A percentile compares a stretch with the other conserved stretches of the same genome.
Evolutionary conservation across 441 rosid genomes (phyloP).

Genomic region (Gossypium gossypioides): DNA sequence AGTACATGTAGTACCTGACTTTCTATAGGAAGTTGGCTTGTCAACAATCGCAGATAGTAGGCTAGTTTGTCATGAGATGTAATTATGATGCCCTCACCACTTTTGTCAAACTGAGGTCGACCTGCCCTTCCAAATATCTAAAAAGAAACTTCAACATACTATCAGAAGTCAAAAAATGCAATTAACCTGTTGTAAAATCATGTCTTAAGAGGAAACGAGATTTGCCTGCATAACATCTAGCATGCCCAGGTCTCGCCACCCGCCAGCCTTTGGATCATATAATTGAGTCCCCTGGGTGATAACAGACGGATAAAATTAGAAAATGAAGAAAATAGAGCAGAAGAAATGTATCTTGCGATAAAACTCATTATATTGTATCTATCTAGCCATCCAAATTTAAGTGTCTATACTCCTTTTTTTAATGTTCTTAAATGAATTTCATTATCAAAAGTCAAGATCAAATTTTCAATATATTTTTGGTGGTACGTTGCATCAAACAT

Average conservation of each 20-base stretch:
- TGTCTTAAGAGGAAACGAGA: conserved; percentile 5
- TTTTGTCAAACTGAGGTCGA: conserved; percentile 98
- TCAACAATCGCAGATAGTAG: conserved; percentile 80
- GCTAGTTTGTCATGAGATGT: conserved; percentile 94
- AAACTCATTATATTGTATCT: neutral
- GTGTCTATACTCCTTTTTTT: neutral
- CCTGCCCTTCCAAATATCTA: conserved; percentile 99
- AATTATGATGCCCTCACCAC: conserved; percentile 98
- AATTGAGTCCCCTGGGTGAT: conserved; percentile 78
- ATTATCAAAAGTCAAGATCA: neutral
- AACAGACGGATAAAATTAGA: conserved; percentile 12
- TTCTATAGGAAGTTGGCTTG: conserved; percentile 96
- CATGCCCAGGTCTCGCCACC: conserved; percentile 98
- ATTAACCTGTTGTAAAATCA: conserved; percentile 11
- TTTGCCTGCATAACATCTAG: conserved; percentile 98
- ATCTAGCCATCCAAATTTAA: neutral
- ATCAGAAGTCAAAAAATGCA: neutral
- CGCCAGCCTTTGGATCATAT: conserved; percentile 98
- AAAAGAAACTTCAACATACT: conserved; percentile 17
- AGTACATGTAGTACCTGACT: conserved; percentile 65
- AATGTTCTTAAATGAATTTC: neutral
- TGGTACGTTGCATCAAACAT: neutral
- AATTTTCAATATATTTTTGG: neutral
- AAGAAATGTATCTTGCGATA: neutral
- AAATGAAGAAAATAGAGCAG: neutral